phyloP scores from a whole-genome alignment of 2,329 filamentous ascomycete genomes.

The Fusarium acutatum region DNA sequence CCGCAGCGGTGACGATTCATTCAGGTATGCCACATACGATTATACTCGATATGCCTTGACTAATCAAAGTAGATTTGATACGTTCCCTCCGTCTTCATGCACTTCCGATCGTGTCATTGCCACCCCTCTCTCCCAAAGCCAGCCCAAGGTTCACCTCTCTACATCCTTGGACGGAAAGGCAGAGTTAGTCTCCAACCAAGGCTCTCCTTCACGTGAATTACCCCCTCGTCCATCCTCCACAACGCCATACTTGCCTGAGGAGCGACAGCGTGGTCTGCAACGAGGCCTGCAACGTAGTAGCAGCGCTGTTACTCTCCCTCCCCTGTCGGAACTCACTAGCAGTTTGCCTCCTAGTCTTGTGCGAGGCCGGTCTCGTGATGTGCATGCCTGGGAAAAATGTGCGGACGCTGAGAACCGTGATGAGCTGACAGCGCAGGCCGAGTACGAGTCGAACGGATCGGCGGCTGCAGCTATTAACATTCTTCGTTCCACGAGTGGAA shows the following conservation, averaged over 20 bases:
- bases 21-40: constrained; percentile 50
- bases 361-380: constrained; percentile 83
- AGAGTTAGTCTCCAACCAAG: constrained; percentile 77
- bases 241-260: constrained; percentile 56
- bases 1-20: constrained; percentile 53
- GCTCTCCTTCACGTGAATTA: constrained; percentile 68
- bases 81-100: constrained; percentile 54
- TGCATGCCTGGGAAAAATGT: constrained; percentile 90
- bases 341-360: constrained; percentile 64
- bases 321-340: constrained; percentile 62
- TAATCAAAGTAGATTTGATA: constrained; percentile 50
- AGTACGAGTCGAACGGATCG: constrained; percentile 81
- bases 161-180: constrained; percentile 91
- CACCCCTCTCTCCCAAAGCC: constrained; percentile 46
- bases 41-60: neutral
- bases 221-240: constrained; percentile 57
- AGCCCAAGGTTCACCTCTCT: constrained; percentile 74
- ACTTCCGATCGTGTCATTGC: constrained; percentile 55
- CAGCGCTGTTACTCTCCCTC: constrained; percentile 72
- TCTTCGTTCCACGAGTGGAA: constrained; percentile 72
- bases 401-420: constrained; percentile 83
- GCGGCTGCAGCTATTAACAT: constrained; percentile 84
- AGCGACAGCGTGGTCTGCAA: constrained; percentile 65
- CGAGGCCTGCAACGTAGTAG: constrained; percentile 75
- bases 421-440: constrained; percentile 80